These are phyloP conservation scores for Skeletonema menzelii DNA, from an alignment of 108 stramenopile genomes.

Conservation along the genomic window DNA sequence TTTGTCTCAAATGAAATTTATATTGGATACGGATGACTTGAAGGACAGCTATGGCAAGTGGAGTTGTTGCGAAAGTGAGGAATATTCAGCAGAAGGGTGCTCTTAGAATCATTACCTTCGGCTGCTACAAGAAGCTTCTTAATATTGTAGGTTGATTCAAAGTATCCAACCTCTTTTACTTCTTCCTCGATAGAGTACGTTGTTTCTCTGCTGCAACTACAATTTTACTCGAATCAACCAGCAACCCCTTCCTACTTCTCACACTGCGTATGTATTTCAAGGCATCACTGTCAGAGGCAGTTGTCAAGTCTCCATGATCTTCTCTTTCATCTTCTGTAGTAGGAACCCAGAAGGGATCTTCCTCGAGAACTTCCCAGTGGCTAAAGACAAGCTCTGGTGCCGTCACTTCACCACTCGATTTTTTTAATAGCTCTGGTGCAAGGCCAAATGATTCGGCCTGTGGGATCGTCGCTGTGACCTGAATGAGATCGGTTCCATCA, in stretches of 20 bases:
- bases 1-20: constrained; percentile 69
- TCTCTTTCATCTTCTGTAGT: constrained; percentile 89
- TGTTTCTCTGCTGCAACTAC: constrained; percentile 93
- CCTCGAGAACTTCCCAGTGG: constrained; percentile 82
- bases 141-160: not conserved
- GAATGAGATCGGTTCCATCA: constrained; percentile 87
- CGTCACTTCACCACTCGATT: constrained; percentile 88
- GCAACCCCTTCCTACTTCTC: constrained; percentile 81
- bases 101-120: no score
- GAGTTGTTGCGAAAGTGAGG: constrained; percentile 58
- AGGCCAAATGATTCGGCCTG: constrained; percentile 81
- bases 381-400: constrained; percentile 86
- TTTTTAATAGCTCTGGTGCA: constrained; percentile 77
- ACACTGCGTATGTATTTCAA: constrained; percentile 83
- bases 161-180: constrained; percentile 23
- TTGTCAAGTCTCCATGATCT: constrained; percentile 87
- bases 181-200: constrained; percentile 85
- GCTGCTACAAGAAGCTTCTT: no score
- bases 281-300: constrained; percentile 85
- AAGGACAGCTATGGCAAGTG: constrained; percentile 61
- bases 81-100: constrained; percentile 49
- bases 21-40: constrained; percentile 65
- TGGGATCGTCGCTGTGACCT: constrained; percentile 81
- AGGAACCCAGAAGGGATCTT: constrained; percentile 95
- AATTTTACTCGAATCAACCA: constrained; percentile 84